phyloP scores from a whole-genome alignment of 2,329 filamentous ascomycete species.

The Blastomyces silverae region DNA sequence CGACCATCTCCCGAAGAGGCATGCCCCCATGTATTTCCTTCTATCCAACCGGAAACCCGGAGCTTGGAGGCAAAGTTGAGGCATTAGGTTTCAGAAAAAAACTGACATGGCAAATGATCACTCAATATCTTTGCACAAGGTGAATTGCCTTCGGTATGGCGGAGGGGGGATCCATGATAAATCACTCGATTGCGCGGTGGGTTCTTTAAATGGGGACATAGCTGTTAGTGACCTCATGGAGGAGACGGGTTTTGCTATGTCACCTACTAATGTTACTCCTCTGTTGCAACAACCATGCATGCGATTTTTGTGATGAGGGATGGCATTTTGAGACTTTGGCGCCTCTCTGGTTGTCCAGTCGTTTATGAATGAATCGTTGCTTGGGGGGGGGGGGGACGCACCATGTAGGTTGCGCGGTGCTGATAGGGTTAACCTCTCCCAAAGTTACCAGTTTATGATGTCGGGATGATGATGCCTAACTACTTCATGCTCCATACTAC shows the following conservation, averaged over 20 bases:
- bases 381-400: background rate
- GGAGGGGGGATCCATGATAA: background rate
- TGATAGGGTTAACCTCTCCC: background rate
- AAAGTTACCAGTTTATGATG: background rate
- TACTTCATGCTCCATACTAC: background rate
- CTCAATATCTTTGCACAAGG: background rate
- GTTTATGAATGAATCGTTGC: background rate
- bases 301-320: background rate
- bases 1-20: background rate
- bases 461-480: constrained; percentile 1
- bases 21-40: no score
- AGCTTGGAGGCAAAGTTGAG: background rate
- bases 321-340: background rate
- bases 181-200: background rate
- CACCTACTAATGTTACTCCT: constrained; percentile 3
- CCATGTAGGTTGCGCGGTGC: background rate
- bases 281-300: background rate
- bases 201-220: background rate
- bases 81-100: background rate
- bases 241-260: background rate
- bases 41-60: background rate
- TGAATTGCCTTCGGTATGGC: background rate
- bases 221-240: background rate
- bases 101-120: background rate
- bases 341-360: background rate